phyloP scores from a whole-genome alignment of 2,329 filamentous ascomycete species.

The Byssoonygena ceratinophila region DNA sequence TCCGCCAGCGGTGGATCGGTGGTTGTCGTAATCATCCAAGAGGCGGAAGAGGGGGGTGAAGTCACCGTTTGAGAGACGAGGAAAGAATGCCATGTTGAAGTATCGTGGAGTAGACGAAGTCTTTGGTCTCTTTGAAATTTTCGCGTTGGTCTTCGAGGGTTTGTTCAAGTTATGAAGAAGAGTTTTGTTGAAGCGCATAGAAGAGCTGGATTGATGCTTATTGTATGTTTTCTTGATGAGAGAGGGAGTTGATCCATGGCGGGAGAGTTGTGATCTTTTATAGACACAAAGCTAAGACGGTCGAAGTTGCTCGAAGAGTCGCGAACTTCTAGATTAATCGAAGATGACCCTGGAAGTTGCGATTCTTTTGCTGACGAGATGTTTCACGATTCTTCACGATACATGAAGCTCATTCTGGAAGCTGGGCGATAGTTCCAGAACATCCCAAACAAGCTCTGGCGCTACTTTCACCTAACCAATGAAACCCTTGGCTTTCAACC shows the following conservation, averaged over 20 bases:
- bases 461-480: too few species aligned
- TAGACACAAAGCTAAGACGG: slow-evolving; percentile 6
- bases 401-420: not conserved
- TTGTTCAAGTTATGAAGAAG: slow-evolving; percentile 11
- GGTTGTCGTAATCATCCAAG: slow-evolving; percentile 33
- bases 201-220: not conserved
- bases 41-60: slow-evolving; percentile 36
- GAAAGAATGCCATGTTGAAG: slow-evolving; percentile 34
- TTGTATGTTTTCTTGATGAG: slow-evolving; percentile 7
- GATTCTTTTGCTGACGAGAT: not conserved
- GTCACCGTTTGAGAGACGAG: slow-evolving; percentile 27
- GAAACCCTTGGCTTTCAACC: too few species aligned
- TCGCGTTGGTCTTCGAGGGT: slow-evolving; percentile 1
- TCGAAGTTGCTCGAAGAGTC: slow-evolving; percentile 9
- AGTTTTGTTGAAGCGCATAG: slow-evolving; percentile 8
- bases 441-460: not conserved
- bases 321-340: slow-evolving; percentile 2
- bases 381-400: not conserved
- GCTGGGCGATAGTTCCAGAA: not conserved
- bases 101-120: slow-evolving; percentile 1
- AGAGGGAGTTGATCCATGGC: slow-evolving; percentile 1
- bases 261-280: slow-evolving; percentile 11
- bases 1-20: slow-evolving; percentile 20
- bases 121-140: slow-evolving; percentile 5
- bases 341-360: not conserved